These are phyloP conservation scores for Leishmania gerbilli DNA, from an alignment of 208 protist species.

Conservation along the genomic window DNA sequence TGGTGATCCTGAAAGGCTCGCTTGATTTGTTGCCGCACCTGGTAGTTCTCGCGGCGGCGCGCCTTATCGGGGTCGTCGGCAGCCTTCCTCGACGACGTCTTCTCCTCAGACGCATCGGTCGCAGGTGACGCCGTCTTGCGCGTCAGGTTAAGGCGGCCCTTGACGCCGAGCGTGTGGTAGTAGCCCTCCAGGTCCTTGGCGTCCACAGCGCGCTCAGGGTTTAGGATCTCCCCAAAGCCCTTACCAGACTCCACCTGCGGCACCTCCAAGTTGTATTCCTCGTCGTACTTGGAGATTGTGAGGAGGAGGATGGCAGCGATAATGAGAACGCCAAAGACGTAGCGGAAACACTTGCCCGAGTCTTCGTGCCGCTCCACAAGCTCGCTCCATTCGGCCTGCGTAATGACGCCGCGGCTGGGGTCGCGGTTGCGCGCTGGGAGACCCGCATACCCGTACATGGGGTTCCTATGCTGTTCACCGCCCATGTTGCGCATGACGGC, in stretches of 20 bases:
- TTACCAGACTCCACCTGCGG: slow-evolving; percentile 79
- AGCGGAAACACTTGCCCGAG: slow-evolving; percentile 73
- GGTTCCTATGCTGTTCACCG: background rate
- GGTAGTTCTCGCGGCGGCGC: slow-evolving; percentile 76
- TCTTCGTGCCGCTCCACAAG: slow-evolving; percentile 76
- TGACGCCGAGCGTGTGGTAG: slow-evolving; percentile 73
- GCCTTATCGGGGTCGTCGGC: slow-evolving; percentile 55
- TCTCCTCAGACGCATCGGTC: background rate
- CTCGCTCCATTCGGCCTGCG: slow-evolving; percentile 75
- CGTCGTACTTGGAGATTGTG: slow-evolving; percentile 75
- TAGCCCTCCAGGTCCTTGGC: slow-evolving; percentile 63
- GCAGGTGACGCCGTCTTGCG: slow-evolving; percentile 7
- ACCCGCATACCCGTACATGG: slow-evolving; percentile 22
- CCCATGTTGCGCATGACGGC: slow-evolving; percentile 25
- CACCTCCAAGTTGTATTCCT: slow-evolving; percentile 85
- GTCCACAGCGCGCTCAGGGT: slow-evolving; percentile 19
- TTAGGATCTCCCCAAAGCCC: slow-evolving; percentile 67
- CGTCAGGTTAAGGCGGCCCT: slow-evolving; percentile 45
- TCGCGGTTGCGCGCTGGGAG: slow-evolving; percentile 34
- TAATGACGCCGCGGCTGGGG: slow-evolving; percentile 76
- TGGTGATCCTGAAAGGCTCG: slow-evolving; percentile 65
- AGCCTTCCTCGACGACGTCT: background rate
- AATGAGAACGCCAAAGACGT: slow-evolving; percentile 59
- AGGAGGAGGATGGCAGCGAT: slow-evolving; percentile 54
- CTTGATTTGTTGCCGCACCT: slow-evolving; percentile 73